Conservation (phyloP, 2,329 filamentous ascomycete species). For the Aspergillus nomiae region DNA sequence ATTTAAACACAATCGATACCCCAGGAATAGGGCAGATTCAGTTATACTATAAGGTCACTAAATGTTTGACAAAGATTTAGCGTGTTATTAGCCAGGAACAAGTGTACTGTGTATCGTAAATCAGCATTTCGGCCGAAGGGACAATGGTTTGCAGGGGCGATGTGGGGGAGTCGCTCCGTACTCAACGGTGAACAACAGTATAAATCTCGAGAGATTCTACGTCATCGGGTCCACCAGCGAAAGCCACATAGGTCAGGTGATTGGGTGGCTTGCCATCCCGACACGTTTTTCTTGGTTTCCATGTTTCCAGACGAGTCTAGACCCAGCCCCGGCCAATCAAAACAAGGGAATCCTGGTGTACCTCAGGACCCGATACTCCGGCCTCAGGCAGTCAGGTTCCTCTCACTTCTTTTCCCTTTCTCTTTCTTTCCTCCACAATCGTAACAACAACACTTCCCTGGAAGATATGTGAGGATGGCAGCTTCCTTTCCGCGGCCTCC, state of each 20-base stretch:
- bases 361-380: background rate
- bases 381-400: background rate
- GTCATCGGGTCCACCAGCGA: too few species aligned
- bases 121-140: too few species aligned
- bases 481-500: slow-evolving; percentile 10
- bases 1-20: too few species aligned
- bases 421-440: background rate
- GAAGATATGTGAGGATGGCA: slow-evolving; percentile 11
- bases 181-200: too few species aligned
- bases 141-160: too few species aligned
- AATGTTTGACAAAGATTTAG: too few species aligned
- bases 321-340: background rate
- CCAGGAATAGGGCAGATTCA: too few species aligned
- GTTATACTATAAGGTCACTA: too few species aligned
- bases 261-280: background rate
- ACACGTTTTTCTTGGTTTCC: background rate
- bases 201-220: too few species aligned
- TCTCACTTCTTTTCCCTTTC: background rate
- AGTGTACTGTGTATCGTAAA: too few species aligned
- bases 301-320: background rate
- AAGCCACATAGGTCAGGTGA: background rate
- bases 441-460: background rate
- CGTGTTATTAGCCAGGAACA: too few species aligned
- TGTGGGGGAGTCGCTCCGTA: too few species aligned
- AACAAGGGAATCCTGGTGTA: background rate